Evolutionary conservation across 2,329 filamentous ascomycete genomes (phyloP).

Genomic region (Nakataea oryzae): DNA sequence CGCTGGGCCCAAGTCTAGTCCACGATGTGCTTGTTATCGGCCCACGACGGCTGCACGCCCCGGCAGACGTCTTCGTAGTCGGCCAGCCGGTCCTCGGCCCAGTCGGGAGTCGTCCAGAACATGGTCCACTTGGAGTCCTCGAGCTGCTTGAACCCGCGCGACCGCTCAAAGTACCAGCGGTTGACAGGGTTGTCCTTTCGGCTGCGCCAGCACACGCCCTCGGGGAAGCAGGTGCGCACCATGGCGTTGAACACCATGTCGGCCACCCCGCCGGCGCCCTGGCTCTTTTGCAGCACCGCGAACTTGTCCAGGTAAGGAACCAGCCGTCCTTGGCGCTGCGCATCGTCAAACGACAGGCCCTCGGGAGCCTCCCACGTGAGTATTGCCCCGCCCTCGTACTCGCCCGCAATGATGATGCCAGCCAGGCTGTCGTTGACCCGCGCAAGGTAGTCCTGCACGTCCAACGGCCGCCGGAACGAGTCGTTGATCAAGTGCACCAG

Average conservation of each 20-base stretch:
- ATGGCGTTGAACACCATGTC: slow-evolving; percentile 96
- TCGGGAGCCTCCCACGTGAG: slow-evolving; percentile 84
- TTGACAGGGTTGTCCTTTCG: slow-evolving; percentile 90
- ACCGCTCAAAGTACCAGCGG: slow-evolving; percentile 97
- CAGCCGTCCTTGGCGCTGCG: slow-evolving; percentile 46
- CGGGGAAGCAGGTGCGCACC: slow-evolving; percentile 79
- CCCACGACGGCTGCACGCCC: slow-evolving; percentile 52
- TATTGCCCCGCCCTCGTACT: slow-evolving; percentile 93
- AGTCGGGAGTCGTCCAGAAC: slow-evolving; percentile 81
- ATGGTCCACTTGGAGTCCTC: slow-evolving; percentile 84
- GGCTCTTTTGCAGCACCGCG: slow-evolving; percentile 77
- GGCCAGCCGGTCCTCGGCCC: slow-evolving; percentile 43
- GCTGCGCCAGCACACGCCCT: slow-evolving; percentile 87
- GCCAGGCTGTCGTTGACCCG: slow-evolving; percentile 76
- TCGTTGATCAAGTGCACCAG: slow-evolving; percentile 86
- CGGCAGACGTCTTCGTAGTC: slow-evolving; percentile 73
- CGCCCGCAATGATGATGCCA: slow-evolving; percentile 86
- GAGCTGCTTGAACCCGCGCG: slow-evolving; percentile 73
- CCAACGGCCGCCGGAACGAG: slow-evolving; percentile 77
- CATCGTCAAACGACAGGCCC: slow-evolving; percentile 43
- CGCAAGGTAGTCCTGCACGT: slow-evolving; percentile 70
- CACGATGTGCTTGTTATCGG: slow-evolving; percentile 44
- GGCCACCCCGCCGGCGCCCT: slow-evolving; percentile 85
- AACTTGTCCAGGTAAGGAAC: slow-evolving; percentile 98
- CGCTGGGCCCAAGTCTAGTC: slow-evolving; percentile 32